These are phyloP conservation scores for Lojkania enalia DNA, from an alignment of 2,329 filamentous ascomycete genomes.

Conservation along the genomic window DNA sequence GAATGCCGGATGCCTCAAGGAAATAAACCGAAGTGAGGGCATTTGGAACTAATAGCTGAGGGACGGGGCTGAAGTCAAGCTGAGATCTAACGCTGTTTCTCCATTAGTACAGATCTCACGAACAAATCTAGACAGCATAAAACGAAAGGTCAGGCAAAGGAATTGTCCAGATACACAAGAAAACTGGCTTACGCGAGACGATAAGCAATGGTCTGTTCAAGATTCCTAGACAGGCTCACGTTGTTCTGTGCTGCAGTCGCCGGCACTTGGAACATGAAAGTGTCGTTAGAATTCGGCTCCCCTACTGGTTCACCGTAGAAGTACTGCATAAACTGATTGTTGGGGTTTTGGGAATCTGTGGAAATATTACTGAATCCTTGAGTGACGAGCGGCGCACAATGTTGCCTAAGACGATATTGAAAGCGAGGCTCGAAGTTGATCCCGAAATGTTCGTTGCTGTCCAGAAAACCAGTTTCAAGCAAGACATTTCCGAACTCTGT, in stretches of 20 bases:
- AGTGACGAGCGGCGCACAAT: not conserved
- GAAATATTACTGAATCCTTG: not conserved
- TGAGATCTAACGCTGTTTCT: not conserved
- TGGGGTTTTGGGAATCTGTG: not conserved
- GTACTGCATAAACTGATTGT: not conserved
- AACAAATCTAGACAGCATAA: no score
- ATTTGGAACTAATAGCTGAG: not conserved
- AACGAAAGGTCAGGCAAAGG: no score
- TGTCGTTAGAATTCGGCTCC: not conserved
- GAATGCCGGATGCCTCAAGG: slow-evolving; percentile 5
- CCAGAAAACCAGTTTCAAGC: slow-evolving; percentile 21
- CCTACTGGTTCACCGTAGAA: not conserved
- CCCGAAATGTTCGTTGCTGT: slow-evolving; percentile 25
- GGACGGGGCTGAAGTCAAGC: not conserved
- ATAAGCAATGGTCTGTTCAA: not conserved
- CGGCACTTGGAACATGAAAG: not conserved
- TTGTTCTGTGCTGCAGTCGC: not conserved
- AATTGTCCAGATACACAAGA: not conserved
- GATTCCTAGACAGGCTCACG: not conserved
- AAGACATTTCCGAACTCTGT: slow-evolving; percentile 10
- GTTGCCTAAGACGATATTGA: not conserved
- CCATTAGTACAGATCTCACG: no score
- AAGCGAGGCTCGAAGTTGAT: slow-evolving; percentile 4
- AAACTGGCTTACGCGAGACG: not conserved
- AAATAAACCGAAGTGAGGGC: not conserved